These are phyloP conservation scores for Wickerhamomyces xylosicus DNA, from an alignment of 805 yeast species.

Conservation along the genomic window DNA sequence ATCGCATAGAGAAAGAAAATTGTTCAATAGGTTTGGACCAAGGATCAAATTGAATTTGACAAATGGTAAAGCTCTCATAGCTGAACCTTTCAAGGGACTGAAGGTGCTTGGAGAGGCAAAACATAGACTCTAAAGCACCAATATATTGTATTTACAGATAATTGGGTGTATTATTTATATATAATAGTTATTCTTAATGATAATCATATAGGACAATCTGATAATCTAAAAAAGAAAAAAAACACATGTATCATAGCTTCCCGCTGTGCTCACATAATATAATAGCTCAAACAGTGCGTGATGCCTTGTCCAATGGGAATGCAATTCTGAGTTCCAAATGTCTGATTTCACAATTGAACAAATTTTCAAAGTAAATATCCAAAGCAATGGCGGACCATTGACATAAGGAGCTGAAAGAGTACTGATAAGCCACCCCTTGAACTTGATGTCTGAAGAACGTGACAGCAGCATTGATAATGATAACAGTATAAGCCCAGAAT, in stretches of 20 bases:
- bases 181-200: too few species aligned
- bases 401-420: conserved; percentile 10
- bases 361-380: conserved; percentile 8
- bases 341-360: conserved; percentile 3
- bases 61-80: conserved; percentile 9
- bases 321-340: conserved; percentile 1
- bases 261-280: too few species aligned
- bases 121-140: too few species aligned
- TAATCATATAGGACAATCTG: not conserved
- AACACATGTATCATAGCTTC: not conserved
- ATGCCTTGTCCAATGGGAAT: not conserved
- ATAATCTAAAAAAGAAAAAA: not conserved
- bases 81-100: conserved; percentile 18
- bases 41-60: conserved; percentile 16
- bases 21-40: conserved; percentile 14
- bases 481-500: not conserved
- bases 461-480: not conserved
- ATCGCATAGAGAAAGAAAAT: conserved; percentile 6
- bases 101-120: conserved; percentile 9
- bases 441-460: conserved; percentile 13
- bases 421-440: conserved; percentile 6
- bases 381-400: conserved; percentile 9
- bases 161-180: too few species aligned
- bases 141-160: too few species aligned
- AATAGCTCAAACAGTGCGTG: not conserved